phyloP scores from a whole-genome alignment of 2,329 filamentous ascomycete genomes.

The Aureobasidium lini region DNA sequence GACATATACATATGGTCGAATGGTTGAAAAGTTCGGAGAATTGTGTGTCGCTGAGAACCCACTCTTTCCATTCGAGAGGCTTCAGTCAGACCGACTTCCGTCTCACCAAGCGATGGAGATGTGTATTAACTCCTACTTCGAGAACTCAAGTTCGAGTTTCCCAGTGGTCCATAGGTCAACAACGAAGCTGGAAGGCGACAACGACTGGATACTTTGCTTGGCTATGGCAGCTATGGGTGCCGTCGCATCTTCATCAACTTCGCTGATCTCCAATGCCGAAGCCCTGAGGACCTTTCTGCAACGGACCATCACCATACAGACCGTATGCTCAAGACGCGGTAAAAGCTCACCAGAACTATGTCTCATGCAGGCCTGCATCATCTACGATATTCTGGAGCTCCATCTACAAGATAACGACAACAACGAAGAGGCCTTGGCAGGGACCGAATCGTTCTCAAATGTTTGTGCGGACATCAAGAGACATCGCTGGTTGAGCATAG shows the following conservation, averaged over 20 bases:
- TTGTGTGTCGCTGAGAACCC: neutral
- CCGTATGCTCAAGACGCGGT: neutral
- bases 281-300: neutral
- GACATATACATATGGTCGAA: neutral
- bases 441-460: neutral
- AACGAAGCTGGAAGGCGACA: neutral
- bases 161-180: neutral
- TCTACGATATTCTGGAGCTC: neutral
- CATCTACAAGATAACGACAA: neutral
- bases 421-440: neutral
- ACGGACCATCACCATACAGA: neutral
- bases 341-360: neutral
- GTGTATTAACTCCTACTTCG: neutral
- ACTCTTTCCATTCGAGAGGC: neutral
- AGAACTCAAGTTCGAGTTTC: neutral
- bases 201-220: constrained; percentile 5
- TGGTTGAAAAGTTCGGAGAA: neutral
- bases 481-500: neutral
- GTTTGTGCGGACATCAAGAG: neutral
- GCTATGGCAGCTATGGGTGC: neutral
- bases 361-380: constrained; percentile 1
- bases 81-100: neutral
- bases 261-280: neutral
- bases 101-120: neutral
- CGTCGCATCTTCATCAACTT: neutral